A percentile compares a stretch with the other conserved stretches of the same genome.
These are phyloP conservation scores for Thraustotheca clavata DNA, from an alignment of 352 stramenopile species.

Conservation along the genomic window DNA sequence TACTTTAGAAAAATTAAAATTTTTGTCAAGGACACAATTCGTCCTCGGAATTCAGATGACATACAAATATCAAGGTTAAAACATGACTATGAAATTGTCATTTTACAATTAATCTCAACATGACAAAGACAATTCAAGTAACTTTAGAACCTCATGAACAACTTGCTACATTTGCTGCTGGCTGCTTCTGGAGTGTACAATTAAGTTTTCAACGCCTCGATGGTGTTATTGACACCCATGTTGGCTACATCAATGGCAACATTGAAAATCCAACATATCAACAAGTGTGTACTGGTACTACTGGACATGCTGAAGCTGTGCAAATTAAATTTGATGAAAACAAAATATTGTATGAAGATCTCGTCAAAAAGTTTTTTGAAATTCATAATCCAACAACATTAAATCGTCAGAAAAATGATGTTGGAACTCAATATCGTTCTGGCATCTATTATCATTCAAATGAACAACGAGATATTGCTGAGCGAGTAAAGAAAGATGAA, in stretches of 20 bases:
- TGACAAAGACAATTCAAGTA: slow-evolving; percentile 14
- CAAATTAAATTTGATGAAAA: slow-evolving; percentile 88
- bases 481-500: slow-evolving; percentile 48
- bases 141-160: slow-evolving; percentile 20
- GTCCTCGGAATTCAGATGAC: background rate
- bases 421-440: slow-evolving; percentile 93
- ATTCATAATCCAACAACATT: slow-evolving; percentile 92
- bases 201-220: slow-evolving; percentile 92
- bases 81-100: no score
- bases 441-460: slow-evolving; percentile 93
- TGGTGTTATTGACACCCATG: slow-evolving; percentile 87
- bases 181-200: slow-evolving; percentile 98
- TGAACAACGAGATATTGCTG: slow-evolving; percentile 70
- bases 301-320: slow-evolving; percentile 94
- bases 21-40: background rate
- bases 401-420: slow-evolving; percentile 82
- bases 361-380: slow-evolving; percentile 73
- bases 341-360: slow-evolving; percentile 70
- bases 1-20: no score
- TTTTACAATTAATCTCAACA: slow-evolving; percentile 20
- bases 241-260: slow-evolving; percentile 80
- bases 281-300: slow-evolving; percentile 89
- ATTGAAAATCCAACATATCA: slow-evolving; percentile 91
- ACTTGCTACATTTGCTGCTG: slow-evolving; percentile 92
- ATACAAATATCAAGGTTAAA: no score